Evolutionary conservation across 2,329 filamentous ascomycete species (phyloP), one percentile per base, ranked within the genome.

Genomic region (Diplocarpon mali): DNA sequence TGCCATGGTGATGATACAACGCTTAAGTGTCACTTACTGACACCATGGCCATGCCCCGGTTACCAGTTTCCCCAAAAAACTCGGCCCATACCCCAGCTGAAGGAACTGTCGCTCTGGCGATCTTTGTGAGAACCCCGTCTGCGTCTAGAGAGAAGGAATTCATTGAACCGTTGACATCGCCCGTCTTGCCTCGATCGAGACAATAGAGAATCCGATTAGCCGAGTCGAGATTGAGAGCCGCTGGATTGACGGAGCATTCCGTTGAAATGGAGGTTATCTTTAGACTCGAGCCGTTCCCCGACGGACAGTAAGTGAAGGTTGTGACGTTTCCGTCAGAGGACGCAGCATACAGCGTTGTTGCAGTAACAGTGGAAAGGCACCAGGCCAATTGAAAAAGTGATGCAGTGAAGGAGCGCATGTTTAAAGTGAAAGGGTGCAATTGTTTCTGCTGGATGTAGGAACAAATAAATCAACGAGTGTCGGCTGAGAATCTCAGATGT

Each of bases 151-250:
- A 35, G 41, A 50, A 50, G 8, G 43, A 40, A 24, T 47, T 50
- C 16, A 51, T 37, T 12, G 50, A 48, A 2, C 50, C 48, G 29
- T 49, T 50, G 7, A 38, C 32, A 10, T 41, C 35, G 8, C 24
- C 32, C 2, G 12, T 16, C 20, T 14, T 20, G 7, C 43, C 50
- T 9, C 46, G 43, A 28, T 53, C 50, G 5, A 47, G n/a, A 14
- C 50, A 53, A 28, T 53, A 53, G 11, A 53, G 31, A 16, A 51
- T 41, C 3, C 44, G 35, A 13, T 45, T 48, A 15, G 30, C 17
- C 9, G 11, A 24, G 17, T 53, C 50, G 14, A 51, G 40, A 7
- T 34, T 45, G 16, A 53, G 40, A 31, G 43, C 42, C 5, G 49
- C 41, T 3, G 46, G 41, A 34, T 52, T 49, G 17, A 24, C 17